phyloP scores from a whole-genome alignment of 1,139 yeast genomes.

The Blastobotrys proliferans region DNA sequence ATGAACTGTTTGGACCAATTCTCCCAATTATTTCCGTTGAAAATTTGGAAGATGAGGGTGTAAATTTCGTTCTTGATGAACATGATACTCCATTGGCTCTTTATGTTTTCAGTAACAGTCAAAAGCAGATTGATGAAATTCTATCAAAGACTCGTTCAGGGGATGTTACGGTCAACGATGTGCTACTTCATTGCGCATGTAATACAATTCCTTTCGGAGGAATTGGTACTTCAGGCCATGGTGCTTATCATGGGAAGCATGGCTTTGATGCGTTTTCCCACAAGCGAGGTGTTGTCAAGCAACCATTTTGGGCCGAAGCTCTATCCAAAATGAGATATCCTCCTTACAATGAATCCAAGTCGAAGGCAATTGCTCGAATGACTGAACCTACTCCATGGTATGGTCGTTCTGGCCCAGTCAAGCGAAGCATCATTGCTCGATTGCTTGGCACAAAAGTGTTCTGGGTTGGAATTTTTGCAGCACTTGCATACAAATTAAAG shows the following conservation, averaged over 20 bases:
- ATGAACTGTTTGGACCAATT: constrained; percentile 82
- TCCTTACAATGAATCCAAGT: constrained; percentile 48
- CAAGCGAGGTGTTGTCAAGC: constrained; percentile 63
- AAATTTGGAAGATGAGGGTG: constrained; percentile 45
- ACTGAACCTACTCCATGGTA: constrained; percentile 21
- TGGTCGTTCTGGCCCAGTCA: constrained; percentile 23
- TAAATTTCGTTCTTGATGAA: constrained; percentile 44
- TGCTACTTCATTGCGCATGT: constrained; percentile 66
- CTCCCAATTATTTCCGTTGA: constrained; percentile 65
- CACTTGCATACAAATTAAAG: constrained; percentile 9
- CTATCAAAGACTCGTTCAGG: constrained; percentile 66
- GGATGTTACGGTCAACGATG: constrained; percentile 66
- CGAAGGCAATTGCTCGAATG: constrained; percentile 20
- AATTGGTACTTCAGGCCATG: constrained; percentile 72
- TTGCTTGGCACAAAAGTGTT: constrained; percentile 2
- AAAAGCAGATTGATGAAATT: constrained; percentile 50
- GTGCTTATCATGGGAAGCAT: constrained; percentile 67
- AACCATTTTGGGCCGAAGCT: constrained; percentile 63
- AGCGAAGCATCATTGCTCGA: constrained; percentile 7
- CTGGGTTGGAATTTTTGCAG: constrained; percentile 8
- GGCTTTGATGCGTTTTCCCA: constrained; percentile 77
- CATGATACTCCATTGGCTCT: constrained; percentile 89
- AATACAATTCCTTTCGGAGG: constrained; percentile 90
- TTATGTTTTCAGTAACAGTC: constrained; percentile 62
- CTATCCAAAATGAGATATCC: constrained; percentile 62